These are phyloP conservation scores for Fraxinus baroniana DNA, from an alignment of 305 asterid species.

Conservation along the genomic window DNA sequence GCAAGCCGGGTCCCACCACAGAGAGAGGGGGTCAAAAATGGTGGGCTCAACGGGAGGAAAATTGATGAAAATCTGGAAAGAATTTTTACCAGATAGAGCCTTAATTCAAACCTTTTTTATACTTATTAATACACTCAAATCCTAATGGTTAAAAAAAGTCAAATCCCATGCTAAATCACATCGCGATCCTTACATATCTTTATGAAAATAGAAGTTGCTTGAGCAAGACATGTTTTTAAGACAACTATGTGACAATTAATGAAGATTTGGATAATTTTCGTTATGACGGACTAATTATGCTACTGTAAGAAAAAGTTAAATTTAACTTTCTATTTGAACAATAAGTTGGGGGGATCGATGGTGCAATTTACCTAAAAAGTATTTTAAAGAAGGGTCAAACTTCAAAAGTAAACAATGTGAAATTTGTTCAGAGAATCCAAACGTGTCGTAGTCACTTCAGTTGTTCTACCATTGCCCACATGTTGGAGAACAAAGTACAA, in stretches of 20 bases:
- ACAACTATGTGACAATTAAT: neutral
- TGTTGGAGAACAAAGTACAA: neutral
- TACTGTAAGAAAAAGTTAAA: neutral
- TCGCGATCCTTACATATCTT: neutral
- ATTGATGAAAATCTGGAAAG: too few species aligned
- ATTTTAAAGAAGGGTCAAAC: neutral
- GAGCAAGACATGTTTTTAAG: neutral
- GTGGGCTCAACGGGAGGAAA: too few species aligned
- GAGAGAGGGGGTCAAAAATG: too few species aligned
- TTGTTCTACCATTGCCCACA: neutral
- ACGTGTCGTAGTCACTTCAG: neutral
- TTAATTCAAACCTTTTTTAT: too few species aligned
- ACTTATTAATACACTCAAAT: too few species aligned
- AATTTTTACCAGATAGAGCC: too few species aligned
- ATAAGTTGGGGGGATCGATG: neutral
- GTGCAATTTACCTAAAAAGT: too few species aligned
- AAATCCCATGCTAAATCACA: neutral
- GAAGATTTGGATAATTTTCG: neutral
- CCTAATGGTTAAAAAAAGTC: neutral
- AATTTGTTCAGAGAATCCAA: neutral
- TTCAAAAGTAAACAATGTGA: neutral
- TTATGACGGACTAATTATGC: neutral
- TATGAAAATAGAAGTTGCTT: neutral
- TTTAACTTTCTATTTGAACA: neutral
- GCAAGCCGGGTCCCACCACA: too few species aligned